Evolutionary conservation across 208 protist species (phyloP), one percentile per base, ranked within the genome.

Genomic region (Trypanosoma cruzi): DNA sequence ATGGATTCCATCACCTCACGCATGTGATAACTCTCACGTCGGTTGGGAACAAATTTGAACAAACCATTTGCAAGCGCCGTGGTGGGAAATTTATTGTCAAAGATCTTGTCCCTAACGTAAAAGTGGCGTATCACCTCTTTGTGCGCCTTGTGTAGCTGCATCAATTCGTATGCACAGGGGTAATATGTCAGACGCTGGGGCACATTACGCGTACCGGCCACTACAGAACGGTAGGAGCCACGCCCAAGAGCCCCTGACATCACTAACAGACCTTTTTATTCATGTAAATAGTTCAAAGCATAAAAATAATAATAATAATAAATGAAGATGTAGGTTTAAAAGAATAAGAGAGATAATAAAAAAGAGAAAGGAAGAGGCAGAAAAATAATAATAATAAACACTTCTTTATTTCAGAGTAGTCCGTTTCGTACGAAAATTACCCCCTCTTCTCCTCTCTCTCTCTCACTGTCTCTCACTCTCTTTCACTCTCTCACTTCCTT

Each of bases 71-170:
- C 92, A 26, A 93, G 42, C 6, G 82, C 73, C 11, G 68, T 77
- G 2, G 81, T 84, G 3, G 89, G 89, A 70, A 97, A 94, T 63
- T 95, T 95, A 68, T 97, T 97, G 71, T 97, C 89, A 69, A 97
- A 95, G 26, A 97, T 73, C 54, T 91, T 92, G 59, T 97, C 92
- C 1, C 92, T 76, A 4, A 95, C 85, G 31, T 82, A 79, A 54
- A 97, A 95, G 68, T 82, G 62, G 16, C 81, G 82, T 36, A 85
- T 65, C 13, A 97, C 92, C 20, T 93, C 84, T 34, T 80, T 66
- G 66, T 94, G 80, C 13, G 83, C 85, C 44, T 82, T 85, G 66
- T 89, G 80, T 2, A 97, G 76, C 71, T 93, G 79, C 67, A 97
- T 86, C 20, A 95, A 71, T 55, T 97, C 87, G 49, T 83, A 85